Percentiles rank a stretch among this genome's conserved stretches.
Evolutionary conservation across 257 asterid genomes (phyloP).

Genomic region (Capsicum pubescens): DNA sequence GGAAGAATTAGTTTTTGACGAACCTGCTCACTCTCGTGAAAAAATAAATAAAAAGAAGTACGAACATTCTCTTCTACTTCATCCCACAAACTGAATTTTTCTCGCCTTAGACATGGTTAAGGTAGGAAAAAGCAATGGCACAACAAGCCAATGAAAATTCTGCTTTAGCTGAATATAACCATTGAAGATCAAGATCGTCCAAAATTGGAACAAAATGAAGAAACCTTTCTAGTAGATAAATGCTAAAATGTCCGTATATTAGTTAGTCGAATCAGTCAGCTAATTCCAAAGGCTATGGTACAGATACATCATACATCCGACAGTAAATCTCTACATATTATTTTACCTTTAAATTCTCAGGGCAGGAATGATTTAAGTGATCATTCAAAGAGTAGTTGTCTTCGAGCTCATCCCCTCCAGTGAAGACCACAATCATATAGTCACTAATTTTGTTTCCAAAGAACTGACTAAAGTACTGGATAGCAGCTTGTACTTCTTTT

Average conservation of each 20-base stretch:
- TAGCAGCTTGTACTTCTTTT: constrained; percentile 69
- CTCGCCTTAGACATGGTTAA: background rate
- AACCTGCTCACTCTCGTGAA: background rate
- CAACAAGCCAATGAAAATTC: background rate
- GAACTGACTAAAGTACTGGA: constrained; percentile 57
- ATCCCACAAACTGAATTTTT: background rate
- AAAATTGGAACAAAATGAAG: background rate
- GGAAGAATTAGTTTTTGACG: background rate
- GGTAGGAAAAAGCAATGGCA: background rate
- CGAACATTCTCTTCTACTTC: background rate
- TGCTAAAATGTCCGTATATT: background rate
- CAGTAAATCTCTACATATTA: background rate
- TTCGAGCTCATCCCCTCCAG: constrained; percentile 85
- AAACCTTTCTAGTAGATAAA: background rate
- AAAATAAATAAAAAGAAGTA: background rate
- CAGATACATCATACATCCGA: background rate
- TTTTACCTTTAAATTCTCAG: constrained; percentile 62
- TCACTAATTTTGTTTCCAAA: constrained; percentile 67
- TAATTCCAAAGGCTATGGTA: background rate
- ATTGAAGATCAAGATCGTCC: background rate
- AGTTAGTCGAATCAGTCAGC: background rate
- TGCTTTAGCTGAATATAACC: background rate
- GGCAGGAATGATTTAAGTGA: constrained; percentile 51
- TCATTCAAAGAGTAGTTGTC: constrained; percentile 62
- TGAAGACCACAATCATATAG: constrained; percentile 73